Conservation (phyloP, 768 basidiomycete species). For the Udeniomyces megalosporus region DNA sequence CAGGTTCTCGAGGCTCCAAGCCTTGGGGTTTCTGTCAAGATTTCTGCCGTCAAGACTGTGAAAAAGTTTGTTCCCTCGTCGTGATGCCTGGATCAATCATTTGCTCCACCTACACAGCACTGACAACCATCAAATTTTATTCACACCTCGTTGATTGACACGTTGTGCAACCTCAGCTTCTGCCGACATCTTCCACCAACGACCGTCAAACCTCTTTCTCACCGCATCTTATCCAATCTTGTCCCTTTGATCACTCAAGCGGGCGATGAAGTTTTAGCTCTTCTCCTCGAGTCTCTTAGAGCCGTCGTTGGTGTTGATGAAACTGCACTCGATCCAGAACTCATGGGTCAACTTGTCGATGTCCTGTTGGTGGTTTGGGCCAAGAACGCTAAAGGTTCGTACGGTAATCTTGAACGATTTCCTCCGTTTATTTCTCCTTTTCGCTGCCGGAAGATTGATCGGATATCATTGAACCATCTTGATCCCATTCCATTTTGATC, state of each 20-base stretch:
- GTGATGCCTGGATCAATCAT: too few relatives aligned
- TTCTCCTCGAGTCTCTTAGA: constrained; percentile 71
- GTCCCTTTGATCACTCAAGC: constrained; percentile 65
- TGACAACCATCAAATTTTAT: not conserved
- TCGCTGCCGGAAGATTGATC: not conserved
- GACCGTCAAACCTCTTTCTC: constrained; percentile 45
- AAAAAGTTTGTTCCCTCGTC: constrained; percentile 61
- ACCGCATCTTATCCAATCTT: constrained; percentile 60
- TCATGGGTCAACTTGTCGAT: constrained; percentile 48
- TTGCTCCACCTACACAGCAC: too few relatives aligned
- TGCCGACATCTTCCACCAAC: constrained; percentile 36
- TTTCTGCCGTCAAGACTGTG: constrained; percentile 84
- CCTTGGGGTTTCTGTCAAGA: constrained; percentile 70
- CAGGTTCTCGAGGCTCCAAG: constrained; percentile 60
- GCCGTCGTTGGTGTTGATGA: constrained; percentile 57
- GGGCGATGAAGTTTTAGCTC: constrained; percentile 71
- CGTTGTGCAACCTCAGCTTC: constrained; percentile 29
- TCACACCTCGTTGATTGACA: not conserved
- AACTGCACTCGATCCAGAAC: constrained; percentile 37
- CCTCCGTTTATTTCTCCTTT: not conserved
- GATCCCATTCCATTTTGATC: not conserved
- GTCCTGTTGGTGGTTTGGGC: constrained; percentile 67
- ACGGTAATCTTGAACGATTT: too few relatives aligned
- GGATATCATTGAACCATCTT: too few relatives aligned
- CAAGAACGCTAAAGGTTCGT: constrained; percentile 65